Percentiles rank a stretch among this genome's conserved stretches.
These are phyloP conservation scores for Balamuthia mandrillaris DNA, from an alignment of 208 protist genomes.

Conservation along the genomic window DNA sequence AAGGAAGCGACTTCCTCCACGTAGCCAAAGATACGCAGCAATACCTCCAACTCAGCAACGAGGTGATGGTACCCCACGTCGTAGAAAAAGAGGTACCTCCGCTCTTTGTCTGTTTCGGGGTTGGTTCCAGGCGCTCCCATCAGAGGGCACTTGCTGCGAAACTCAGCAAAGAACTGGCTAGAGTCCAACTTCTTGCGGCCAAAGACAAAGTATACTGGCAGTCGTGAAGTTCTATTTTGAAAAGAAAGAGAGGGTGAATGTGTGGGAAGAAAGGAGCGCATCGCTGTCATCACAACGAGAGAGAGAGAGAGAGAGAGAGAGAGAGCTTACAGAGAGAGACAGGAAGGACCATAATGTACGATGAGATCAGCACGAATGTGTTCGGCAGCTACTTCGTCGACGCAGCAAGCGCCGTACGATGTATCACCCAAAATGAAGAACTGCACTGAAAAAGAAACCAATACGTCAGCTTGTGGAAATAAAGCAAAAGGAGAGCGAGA, in stretches of 20 bases:
- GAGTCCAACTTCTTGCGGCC: conserved; percentile 32
- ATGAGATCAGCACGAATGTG: conserved; percentile 59
- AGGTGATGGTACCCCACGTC: not conserved
- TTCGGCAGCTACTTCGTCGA: conserved; percentile 64
- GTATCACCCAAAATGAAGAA: conserved; percentile 64
- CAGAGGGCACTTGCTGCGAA: not conserved
- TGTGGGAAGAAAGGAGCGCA: not conserved
- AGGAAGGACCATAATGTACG: conserved; percentile 66
- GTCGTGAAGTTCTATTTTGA: conserved; percentile 34
- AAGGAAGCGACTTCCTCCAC: not conserved
- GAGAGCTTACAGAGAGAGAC: conserved; percentile 47
- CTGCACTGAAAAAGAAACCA: not conserved
- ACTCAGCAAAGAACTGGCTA: not conserved
- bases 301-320: too few species aligned
- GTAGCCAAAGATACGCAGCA: too few species aligned
- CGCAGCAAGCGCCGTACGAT: conserved; percentile 64
- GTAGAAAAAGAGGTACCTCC: conserved; percentile 31
- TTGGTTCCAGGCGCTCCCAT: too few species aligned
- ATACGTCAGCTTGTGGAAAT: not conserved
- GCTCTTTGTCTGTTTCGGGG: not conserved
- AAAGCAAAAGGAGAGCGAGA: too few species aligned
- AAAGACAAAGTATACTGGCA: conserved; percentile 56
- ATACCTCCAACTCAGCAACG: not conserved
- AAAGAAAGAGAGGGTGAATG: not conserved
- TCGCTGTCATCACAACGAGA: not conserved